A percentile compares a stretch with the other conserved stretches of the same genome.
These are phyloP conservation scores for Nasturtium officinale DNA, from an alignment of 345 rosid genomes.

Conservation along the genomic window DNA sequence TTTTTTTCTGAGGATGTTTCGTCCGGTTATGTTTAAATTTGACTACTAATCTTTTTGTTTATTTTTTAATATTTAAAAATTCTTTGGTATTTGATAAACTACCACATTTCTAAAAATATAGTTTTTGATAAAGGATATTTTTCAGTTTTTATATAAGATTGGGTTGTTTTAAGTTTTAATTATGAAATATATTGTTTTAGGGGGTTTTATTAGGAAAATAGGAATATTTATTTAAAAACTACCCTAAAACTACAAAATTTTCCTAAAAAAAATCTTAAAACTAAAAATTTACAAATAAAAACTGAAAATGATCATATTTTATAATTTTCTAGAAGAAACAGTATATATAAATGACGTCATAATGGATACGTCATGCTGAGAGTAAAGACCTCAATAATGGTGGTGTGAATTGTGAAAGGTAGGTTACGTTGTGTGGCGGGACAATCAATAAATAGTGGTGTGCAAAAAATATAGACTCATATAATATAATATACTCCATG, in stretches of 20 bases:
- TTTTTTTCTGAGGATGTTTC: neutral
- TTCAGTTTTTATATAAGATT: too few relatives aligned
- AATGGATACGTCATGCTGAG: slow-evolving; percentile 29
- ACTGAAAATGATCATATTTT: too few relatives aligned
- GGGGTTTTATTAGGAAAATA: too few relatives aligned
- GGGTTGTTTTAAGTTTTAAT: too few relatives aligned
- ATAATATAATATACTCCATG: neutral
- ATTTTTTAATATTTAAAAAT: neutral
- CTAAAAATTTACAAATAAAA: neutral
- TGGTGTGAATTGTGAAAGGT: slow-evolving; percentile 20
- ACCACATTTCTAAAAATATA: neutral
- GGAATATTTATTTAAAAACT: too few relatives aligned
- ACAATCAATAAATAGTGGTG: slow-evolving; percentile 19
- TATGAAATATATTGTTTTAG: too few relatives aligned
- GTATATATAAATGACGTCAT: slow-evolving; percentile 9
- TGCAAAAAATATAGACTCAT: neutral
- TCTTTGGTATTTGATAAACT: neutral
- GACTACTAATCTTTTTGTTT: neutral
- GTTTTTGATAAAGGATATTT: too few relatives aligned
- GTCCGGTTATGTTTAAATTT: neutral
- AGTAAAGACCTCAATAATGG: slow-evolving; percentile 38
- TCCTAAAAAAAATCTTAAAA: too few relatives aligned
- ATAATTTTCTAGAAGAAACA: neutral
- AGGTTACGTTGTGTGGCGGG: slow-evolving; percentile 13
- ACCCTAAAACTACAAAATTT: too few relatives aligned